These are phyloP conservation scores for Tranzscheliella williamsii DNA, from an alignment of 1,284 basidiomycete genomes.

Conservation along the genomic window DNA sequence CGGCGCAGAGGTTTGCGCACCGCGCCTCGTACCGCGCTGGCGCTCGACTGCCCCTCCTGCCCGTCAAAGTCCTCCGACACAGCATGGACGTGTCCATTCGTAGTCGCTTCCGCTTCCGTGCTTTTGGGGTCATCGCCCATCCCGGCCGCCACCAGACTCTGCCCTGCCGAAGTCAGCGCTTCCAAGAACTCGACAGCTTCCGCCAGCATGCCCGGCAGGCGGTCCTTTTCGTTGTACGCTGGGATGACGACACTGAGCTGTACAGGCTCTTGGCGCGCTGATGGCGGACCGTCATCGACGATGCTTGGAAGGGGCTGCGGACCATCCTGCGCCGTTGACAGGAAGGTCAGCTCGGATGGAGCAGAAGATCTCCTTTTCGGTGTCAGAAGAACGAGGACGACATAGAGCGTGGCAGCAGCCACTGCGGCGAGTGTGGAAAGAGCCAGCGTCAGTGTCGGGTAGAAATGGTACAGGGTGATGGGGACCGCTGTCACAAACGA, in stretches of 20 bases:
- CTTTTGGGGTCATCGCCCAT: no score
- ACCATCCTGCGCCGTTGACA: not conserved
- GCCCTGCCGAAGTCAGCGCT: constrained; percentile 48
- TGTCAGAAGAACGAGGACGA: constrained; percentile 13
- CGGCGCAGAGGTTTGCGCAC: constrained; percentile 13
- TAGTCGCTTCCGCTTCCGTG: not conserved
- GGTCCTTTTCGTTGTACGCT: constrained; percentile 82
- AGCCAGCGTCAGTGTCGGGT: constrained; percentile 13
- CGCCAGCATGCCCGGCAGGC: constrained; percentile 79
- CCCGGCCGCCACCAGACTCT: constrained; percentile 4
- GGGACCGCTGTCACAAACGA: constrained; percentile 23
- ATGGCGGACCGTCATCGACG: constrained; percentile 1
- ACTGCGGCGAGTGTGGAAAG: constrained; percentile 5
- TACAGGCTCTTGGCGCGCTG: constrained; percentile 22
- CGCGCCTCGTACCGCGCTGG: constrained; percentile 1
- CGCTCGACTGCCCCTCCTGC: not conserved
- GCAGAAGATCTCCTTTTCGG: constrained; percentile 10
- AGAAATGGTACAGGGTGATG: constrained; percentile 31
- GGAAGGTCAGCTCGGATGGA: constrained; percentile 11
- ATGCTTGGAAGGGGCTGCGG: constrained; percentile 10
- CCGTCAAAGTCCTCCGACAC: not conserved
- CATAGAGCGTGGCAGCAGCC: constrained; percentile 8
- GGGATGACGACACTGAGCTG: constrained; percentile 79
- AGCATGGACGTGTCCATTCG: not conserved
- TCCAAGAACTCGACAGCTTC: constrained; percentile 67